Conservation (phyloP, 2,329 filamentous ascomycete genomes). For the Phialophora expanda region DNA sequence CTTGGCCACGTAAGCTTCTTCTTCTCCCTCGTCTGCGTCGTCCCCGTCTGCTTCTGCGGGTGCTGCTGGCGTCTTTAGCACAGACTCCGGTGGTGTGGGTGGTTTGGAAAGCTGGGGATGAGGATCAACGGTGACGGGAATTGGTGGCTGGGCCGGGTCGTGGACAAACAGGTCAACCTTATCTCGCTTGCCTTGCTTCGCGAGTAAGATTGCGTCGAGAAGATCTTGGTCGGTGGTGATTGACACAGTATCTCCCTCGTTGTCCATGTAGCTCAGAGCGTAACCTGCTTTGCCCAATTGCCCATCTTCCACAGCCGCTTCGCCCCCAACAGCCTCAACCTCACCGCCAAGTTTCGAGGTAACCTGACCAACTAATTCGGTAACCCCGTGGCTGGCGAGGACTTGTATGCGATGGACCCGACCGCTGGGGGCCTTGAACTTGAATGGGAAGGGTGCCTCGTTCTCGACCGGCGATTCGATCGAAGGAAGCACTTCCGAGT, state of each 20-base stretch:
- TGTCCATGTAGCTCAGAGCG: constrained; percentile 92
- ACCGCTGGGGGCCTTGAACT: constrained; percentile 96
- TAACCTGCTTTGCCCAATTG: constrained; percentile 78
- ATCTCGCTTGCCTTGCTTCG: constrained; percentile 75
- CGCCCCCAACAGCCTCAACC: constrained; percentile 80
- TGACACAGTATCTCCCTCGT: constrained; percentile 94
- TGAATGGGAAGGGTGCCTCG: constrained; percentile 81
- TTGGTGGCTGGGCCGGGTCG: constrained; percentile 85
- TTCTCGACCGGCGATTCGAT: constrained; percentile 67
- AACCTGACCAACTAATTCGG: constrained; percentile 76
- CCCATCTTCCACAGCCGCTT: constrained; percentile 77
- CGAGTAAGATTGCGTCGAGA: constrained; percentile 83
- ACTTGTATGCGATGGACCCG: constrained; percentile 93
- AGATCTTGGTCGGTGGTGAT: constrained; percentile 96
- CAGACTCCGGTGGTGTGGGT: constrained; percentile 59
- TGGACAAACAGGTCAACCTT: constrained; percentile 98
- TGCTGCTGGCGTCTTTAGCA: constrained; percentile 47
- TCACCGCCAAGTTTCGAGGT: constrained; percentile 84
- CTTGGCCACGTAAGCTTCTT: constrained; percentile 29
- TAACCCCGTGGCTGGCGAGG: constrained; percentile 77
- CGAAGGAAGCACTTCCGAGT: constrained; percentile 61
- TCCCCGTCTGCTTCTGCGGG: constrained; percentile 64
- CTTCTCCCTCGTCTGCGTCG: constrained; percentile 54
- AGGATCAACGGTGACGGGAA: constrained; percentile 67
- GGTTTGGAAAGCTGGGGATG: constrained; percentile 59